A percentile compares a stretch with the other conserved stretches of the same genome.
Evolutionary conservation across 1,284 basidiomycete genomes (phyloP).

Genomic region (Trichosporon sp.): DNA sequence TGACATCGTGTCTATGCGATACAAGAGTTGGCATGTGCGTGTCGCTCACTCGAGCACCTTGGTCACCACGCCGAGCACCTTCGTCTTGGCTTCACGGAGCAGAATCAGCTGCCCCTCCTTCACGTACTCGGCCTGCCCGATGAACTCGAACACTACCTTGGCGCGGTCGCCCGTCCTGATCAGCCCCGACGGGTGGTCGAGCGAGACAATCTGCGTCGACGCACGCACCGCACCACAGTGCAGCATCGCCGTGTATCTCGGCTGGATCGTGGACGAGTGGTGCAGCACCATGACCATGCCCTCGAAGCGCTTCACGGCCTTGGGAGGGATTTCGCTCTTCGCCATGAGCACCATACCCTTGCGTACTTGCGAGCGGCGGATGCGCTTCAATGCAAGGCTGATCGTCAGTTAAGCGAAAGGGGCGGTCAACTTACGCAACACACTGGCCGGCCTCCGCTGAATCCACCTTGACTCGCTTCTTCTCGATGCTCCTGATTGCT

Average conservation of each 20-base stretch:
- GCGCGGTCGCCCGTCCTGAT: slow-evolving; percentile 85
- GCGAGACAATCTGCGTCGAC: slow-evolving; percentile 81
- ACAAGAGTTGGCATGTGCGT: neutral
- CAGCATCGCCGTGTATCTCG: slow-evolving; percentile 69
- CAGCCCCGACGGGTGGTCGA: slow-evolving; percentile 80
- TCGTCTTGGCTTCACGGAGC: slow-evolving; percentile 88
- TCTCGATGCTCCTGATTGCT: slow-evolving; percentile 84
- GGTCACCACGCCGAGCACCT: slow-evolving; percentile 57
- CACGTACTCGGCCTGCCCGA: slow-evolving; percentile 81
- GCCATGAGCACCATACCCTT: slow-evolving; percentile 92
- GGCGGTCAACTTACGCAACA: slow-evolving; percentile 57
- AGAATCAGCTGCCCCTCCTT: slow-evolving; percentile 87
- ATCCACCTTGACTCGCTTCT: slow-evolving; percentile 80
- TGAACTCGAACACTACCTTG: slow-evolving; percentile 76
- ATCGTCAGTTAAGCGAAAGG: neutral
- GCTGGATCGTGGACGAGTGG: slow-evolving; percentile 87
- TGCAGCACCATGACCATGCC: slow-evolving; percentile 53
- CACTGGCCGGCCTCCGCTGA: slow-evolving; percentile 91
- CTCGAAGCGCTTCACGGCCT: slow-evolving; percentile 47
- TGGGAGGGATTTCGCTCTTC: slow-evolving; percentile 70
- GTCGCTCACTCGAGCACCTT: slow-evolving; percentile 23
- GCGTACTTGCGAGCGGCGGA: slow-evolving; percentile 73
- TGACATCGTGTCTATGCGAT: neutral
- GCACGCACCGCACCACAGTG: slow-evolving; percentile 54
- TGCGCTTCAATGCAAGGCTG: slow-evolving; percentile 79